Base-by-base conservation (phyloP, 2,329 filamentous ascomycete genomes). In the Geosmithia flava region DNA sequence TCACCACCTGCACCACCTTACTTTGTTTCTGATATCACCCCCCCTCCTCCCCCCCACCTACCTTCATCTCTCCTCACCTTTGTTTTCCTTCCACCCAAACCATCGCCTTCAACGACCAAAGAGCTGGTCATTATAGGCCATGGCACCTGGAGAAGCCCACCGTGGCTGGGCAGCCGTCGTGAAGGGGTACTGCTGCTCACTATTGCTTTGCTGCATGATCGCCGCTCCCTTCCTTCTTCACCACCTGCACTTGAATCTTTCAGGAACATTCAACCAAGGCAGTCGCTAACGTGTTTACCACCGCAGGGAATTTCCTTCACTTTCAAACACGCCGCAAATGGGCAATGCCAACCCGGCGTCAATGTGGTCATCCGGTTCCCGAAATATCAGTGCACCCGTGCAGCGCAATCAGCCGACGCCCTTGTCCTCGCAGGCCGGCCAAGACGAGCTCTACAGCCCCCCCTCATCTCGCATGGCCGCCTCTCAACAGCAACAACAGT, bases 281-380 rank as follows among this genome's bases (percentile, higher is more conserved):
- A 37, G 33, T 13, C 33, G 20, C 41, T 20, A 42, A 42, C 17
- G 16, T 16, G n/a, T 42, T 42, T 10, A 3, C 10, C 16, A 23
- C 30, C 3, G 3, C 51, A 84, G 80, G 51, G 80, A 84, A 58
- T 84, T 84, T 48, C 80, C 80, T 8, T 81, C 79, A 20, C 63
- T 84, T 54, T 81, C 78, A 47, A 80, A 78, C 56, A 80, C 75
- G 53, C 68, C 76, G 43, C 75, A 78, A 56, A 62, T 78, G 42
- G 64, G 71, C 27, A 74, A 62, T 50, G 61, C 69, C 7, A 71
- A 60, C 44, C 71, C 71, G 52, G 64, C 70, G 15, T 74, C 74
- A 5, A 68, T 80, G 63, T 81, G 77, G 77, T 71, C 75, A 42
- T 66, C 67, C 52, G 70, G 69, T 7, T 65, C 71, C 17, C 67